These are phyloP conservation scores for Ajuga reptans DNA, from an alignment of 305 asterid species.

Conservation along the genomic window DNA sequence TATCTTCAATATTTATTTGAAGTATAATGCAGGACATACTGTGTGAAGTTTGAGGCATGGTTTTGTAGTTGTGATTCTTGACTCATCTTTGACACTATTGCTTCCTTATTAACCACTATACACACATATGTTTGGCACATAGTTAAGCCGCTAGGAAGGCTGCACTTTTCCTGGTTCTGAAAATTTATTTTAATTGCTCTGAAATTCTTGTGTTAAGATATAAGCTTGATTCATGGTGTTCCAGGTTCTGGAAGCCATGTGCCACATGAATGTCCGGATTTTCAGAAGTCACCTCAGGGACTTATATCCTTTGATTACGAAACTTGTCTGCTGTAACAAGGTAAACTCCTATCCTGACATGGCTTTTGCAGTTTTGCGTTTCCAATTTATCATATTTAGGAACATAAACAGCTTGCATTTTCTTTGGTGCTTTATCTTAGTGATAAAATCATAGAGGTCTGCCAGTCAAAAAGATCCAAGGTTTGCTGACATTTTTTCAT, in stretches of 20 bases:
- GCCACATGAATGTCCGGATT: conserved; percentile 62
- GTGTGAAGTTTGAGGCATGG: not conserved
- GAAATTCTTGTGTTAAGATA: not conserved
- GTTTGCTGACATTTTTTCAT: too few relatives aligned
- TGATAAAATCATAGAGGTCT: not conserved
- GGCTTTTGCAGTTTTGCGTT: not conserved
- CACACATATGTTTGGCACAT: not conserved
- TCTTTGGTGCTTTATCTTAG: not conserved
- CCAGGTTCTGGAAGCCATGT: conserved; percentile 90
- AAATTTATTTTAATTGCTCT: not conserved
- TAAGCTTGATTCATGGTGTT: conserved; percentile 24
- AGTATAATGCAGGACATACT: too few relatives aligned
- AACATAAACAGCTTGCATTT: not conserved
- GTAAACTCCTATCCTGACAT: conserved; percentile 33
- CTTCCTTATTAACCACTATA: not conserved
- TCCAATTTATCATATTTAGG: not conserved
- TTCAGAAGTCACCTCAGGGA: conserved; percentile 75
- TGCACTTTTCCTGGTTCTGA: not conserved
- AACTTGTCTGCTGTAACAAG: conserved; percentile 94
- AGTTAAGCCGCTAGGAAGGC: not conserved
- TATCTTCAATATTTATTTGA: too few relatives aligned
- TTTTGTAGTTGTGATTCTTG: not conserved
- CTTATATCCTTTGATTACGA: conserved; percentile 85
- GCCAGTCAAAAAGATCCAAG: too few relatives aligned
- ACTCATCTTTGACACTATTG: not conserved